A percentile compares a stretch with the other conserved stretches of the same genome.
These are phyloP conservation scores for Pilaira anomala DNA, from an alignment of 192 early-diverging fungal species.

Conservation along the genomic window DNA sequence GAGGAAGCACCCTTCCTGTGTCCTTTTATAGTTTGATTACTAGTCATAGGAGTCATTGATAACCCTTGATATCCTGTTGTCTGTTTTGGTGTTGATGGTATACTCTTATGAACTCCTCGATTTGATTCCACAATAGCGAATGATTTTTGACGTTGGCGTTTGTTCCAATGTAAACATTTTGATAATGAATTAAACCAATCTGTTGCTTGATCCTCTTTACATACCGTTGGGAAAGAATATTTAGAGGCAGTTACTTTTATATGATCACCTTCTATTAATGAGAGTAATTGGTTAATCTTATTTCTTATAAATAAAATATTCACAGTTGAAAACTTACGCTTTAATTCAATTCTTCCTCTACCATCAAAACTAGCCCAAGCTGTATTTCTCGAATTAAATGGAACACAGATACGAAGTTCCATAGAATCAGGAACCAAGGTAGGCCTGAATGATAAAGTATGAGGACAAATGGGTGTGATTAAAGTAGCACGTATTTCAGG, in stretches of 20 bases:
- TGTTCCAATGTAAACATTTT: constrained; percentile 90
- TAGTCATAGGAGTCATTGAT: no score
- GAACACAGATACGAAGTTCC: constrained; percentile 79
- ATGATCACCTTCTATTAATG: constrained; percentile 66
- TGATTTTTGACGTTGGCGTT: constrained; percentile 80
- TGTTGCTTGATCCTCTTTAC: constrained; percentile 59
- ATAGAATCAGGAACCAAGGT: constrained; percentile 91
- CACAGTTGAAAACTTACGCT: constrained; percentile 49
- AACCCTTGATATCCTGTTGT: no score
- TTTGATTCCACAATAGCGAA: constrained; percentile 48
- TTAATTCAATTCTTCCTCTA: constrained; percentile 80
- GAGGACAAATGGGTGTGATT: constrained; percentile 89
- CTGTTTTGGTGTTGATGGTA: not conserved
- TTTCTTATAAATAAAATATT: not conserved
- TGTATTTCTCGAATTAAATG: constrained; percentile 72
- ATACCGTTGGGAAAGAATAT: constrained; percentile 85
- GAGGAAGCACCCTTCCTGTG: not conserved
- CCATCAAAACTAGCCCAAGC: constrained; percentile 96
- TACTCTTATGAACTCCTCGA: constrained; percentile 7
- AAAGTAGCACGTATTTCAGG: constrained; percentile 87
- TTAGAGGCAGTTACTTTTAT: constrained; percentile 79
- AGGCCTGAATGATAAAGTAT: constrained; percentile 89
- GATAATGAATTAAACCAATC: constrained; percentile 91
- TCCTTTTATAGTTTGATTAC: not conserved
- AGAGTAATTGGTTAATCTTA: not conserved